Evolutionary conservation across 768 basidiomycete genomes (phyloP).

Genomic region (Roridomyces roridus): DNA sequence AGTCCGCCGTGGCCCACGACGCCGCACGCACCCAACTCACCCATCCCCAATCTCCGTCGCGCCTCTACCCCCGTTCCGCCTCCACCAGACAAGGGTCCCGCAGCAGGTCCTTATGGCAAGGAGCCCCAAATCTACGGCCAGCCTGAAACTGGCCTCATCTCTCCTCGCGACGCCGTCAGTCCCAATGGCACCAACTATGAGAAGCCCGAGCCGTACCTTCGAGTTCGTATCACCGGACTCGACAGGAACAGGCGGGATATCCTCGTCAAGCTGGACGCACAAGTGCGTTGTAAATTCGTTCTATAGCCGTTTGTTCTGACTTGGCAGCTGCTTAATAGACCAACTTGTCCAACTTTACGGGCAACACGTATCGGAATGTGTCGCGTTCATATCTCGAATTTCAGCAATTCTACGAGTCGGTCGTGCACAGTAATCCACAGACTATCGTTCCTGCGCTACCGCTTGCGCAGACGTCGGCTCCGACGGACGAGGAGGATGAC

Average conservation of each 20-base stretch:
- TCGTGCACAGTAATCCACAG: constrained; percentile 91
- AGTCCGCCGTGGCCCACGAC: constrained; percentile 82
- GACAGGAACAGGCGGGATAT: constrained; percentile 97
- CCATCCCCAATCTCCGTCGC: constrained; percentile 73
- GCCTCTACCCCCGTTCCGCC: constrained; percentile 59
- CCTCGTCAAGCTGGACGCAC: constrained; percentile 92
- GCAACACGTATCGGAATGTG: constrained; percentile 89
- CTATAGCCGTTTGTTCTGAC: background rate
- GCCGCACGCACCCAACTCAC: constrained; percentile 73
- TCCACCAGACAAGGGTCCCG: constrained; percentile 57
- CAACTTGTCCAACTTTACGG: constrained; percentile 90
- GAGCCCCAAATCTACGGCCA: constrained; percentile 89
- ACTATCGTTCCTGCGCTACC: constrained; percentile 96
- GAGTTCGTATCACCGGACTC: constrained; percentile 87
- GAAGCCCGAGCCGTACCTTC: constrained; percentile 82
- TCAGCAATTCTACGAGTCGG: constrained; percentile 90
- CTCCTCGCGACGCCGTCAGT: constrained; percentile 67
- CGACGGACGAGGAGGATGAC: constrained; percentile 98
- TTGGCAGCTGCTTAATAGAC: constrained; percentile 64
- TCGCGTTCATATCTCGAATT: constrained; percentile 96
- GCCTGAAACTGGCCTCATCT: constrained; percentile 83
- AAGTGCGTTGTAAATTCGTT: constrained; percentile 57
- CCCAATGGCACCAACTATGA: constrained; percentile 78
- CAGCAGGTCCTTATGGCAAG: constrained; percentile 71
- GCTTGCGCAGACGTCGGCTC: constrained; percentile 94